Base-by-base conservation (phyloP, 1,139 yeast genomes). In the Candida freyschussii region DNA sequence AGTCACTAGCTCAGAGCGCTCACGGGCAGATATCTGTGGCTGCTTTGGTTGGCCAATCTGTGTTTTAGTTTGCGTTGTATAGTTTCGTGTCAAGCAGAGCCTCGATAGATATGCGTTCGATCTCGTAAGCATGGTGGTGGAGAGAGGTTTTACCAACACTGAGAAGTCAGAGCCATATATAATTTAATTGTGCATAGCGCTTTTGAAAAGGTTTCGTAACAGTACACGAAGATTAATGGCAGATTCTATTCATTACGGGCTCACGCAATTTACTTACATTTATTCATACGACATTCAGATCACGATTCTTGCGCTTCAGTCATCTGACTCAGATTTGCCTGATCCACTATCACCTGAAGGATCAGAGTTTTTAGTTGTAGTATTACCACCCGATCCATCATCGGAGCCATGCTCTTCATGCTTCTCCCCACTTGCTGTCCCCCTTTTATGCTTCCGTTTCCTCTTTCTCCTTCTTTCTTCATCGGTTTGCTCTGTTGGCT, bases 391-490 rank as follows among this genome's bases (percentile, higher is more conserved):
- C 21, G 8, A 11, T 19, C 21, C 21, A 19, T 19, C 21, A 19
- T 11, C 21, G 21, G 21, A 19, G 21, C 11, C 11, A 8, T 19
- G 21, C 21, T 19, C 21, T 8, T 19, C 21, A 19, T 19, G 10
- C 8, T 19, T 11, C 21, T 17, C 36, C 50, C 52, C 35, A 47
- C 52, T 35, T 59, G 68, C 35, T 52, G 59, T 55, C 67, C 63
- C 53, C 56, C 63, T 53, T 72, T 59, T 30, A 53, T 57, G 45
- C n/a, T n/a, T n/a, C n/a, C n/a, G n/a, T 56, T 56, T 45, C 54
- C 55, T 21, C 47, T 28, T 9, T 37, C 33, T 2, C 13, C 34
- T 15, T 30, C 45, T 38, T 33, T 23, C 28, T 33, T 31, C 14
- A 33, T 35, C 37, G 43, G 19, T 13, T 29, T 50, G 27, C 59